These are phyloP conservation scores for Nicotiana undulata DNA, from an alignment of 257 asterid species.

Conservation along the genomic window DNA sequence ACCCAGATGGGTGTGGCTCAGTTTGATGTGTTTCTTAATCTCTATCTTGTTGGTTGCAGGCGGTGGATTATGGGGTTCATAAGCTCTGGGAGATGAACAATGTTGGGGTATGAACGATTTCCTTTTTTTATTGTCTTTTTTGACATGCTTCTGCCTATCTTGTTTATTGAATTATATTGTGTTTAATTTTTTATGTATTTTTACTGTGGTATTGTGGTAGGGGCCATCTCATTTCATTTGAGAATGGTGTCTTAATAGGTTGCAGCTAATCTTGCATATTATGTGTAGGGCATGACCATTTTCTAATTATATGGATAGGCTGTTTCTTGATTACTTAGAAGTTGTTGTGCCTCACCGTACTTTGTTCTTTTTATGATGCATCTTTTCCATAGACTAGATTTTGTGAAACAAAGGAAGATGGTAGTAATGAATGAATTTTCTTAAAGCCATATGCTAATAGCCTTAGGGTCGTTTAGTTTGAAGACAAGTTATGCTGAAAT, in stretches of 20 bases:
- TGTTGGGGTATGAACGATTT: slow-evolving; percentile 46
- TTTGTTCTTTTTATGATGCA: neutral
- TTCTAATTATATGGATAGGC: no score
- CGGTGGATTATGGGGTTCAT: slow-evolving; percentile 59
- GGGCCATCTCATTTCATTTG: neutral
- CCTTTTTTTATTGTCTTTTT: neutral
- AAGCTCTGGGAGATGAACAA: slow-evolving; percentile 58
- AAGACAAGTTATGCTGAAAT: no score
- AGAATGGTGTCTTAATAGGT: neutral
- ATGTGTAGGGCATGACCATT: neutral
- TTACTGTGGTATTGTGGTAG: neutral
- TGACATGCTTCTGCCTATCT: neutral
- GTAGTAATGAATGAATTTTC: neutral
- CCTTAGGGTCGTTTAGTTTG: neutral
- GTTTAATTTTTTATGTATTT: neutral
- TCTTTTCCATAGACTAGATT: neutral
- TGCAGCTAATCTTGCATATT: neutral
- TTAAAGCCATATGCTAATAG: neutral
- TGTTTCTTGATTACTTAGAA: neutral
- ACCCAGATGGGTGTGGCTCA: neutral
- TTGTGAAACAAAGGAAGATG: neutral
- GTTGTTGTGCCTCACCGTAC: neutral
- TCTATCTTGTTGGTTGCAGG: slow-evolving; percentile 31
- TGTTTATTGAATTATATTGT: neutral
- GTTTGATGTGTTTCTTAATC: neutral